A percentile compares a stretch with the other conserved stretches of the same genome.
phyloP scores from a whole-genome alignment of 1,139 yeast genomes.

The Scheffersomyces lignicola region DNA sequence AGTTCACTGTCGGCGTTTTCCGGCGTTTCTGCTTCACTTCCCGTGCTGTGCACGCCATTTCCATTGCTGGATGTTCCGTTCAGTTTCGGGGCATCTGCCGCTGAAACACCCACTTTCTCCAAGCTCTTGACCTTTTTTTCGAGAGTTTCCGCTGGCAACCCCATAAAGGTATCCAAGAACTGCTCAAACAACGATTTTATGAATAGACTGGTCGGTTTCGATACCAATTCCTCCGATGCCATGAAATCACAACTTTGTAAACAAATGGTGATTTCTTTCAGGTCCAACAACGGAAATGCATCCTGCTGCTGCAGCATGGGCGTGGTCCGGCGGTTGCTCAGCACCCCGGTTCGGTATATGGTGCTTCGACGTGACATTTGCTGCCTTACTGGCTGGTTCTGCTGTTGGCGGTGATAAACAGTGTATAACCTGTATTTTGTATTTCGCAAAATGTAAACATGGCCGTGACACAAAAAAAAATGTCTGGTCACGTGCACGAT shows the following conservation, averaged over 20 bases:
- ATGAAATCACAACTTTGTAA: slow-evolving; percentile 63
- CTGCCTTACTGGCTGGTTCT: too few species aligned
- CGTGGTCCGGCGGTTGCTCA: slow-evolving; percentile 14
- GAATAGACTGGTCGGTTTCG: slow-evolving; percentile 66
- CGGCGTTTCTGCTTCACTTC: slow-evolving; percentile 8
- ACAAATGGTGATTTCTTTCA: slow-evolving; percentile 61
- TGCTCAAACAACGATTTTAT: slow-evolving; percentile 66
- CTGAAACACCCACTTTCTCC: slow-evolving; percentile 4
- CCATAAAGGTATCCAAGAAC: slow-evolving; percentile 68
- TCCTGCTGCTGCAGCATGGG: slow-evolving; percentile 18
- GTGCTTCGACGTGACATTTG: slow-evolving; percentile 27
- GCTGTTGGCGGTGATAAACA: slow-evolving; percentile 5
- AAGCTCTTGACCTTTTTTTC: slow-evolving; percentile 18
- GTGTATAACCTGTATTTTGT: slow-evolving; percentile 3
- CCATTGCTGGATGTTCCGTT: slow-evolving; percentile 4
- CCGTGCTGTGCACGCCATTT: slow-evolving; percentile 8
- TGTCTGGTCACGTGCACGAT: slow-evolving; percentile 1
- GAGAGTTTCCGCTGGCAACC: slow-evolving; percentile 51
- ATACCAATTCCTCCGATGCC: slow-evolving; percentile 62
- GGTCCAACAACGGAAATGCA: slow-evolving; percentile 66
- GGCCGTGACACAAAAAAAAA: slow-evolving; percentile 4
- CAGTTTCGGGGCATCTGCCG: slow-evolving; percentile 7
- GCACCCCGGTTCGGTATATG: slow-evolving; percentile 23
- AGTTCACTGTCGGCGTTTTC: slow-evolving; percentile 21
- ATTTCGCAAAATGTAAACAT: slow-evolving; percentile 3